These are phyloP conservation scores for Phytophthora ohioensis DNA, from an alignment of 352 stramenopile genomes.

Conservation along the genomic window DNA sequence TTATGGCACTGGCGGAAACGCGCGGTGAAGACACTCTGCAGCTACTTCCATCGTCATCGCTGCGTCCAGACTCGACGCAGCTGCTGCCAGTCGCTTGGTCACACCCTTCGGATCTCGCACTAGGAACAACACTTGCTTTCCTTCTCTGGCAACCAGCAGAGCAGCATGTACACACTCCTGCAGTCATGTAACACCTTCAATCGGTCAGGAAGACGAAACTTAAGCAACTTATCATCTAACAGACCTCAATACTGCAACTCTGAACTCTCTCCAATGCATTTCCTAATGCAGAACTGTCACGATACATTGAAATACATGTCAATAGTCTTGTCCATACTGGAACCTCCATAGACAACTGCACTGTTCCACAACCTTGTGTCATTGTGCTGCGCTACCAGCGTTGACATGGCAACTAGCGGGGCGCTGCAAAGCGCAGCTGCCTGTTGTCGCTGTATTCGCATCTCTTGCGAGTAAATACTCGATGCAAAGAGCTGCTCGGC, in stretches of 20 bases:
- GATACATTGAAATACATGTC: slow-evolving; percentile 9
- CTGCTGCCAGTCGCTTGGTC: slow-evolving; percentile 35
- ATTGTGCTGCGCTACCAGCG: slow-evolving; percentile 14
- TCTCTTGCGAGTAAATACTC: slow-evolving; percentile 52
- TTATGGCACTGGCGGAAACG: slow-evolving; percentile 45
- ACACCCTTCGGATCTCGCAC: slow-evolving; percentile 34
- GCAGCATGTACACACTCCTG: slow-evolving; percentile 33
- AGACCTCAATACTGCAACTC: slow-evolving; percentile 32
- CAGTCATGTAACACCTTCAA: slow-evolving; percentile 3
- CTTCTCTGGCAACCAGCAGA: slow-evolving; percentile 23
- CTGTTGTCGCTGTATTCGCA: slow-evolving; percentile 32
- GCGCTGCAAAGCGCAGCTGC: slow-evolving; percentile 54
- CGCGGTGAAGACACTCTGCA: slow-evolving; percentile 35
- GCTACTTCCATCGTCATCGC: slow-evolving; percentile 25
- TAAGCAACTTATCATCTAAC: neutral
- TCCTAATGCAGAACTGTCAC: slow-evolving; percentile 16
- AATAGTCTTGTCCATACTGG: neutral
- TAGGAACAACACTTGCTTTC: slow-evolving; percentile 29
- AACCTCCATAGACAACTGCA: slow-evolving; percentile 4
- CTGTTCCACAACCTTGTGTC: slow-evolving; percentile 13
- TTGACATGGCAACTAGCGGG: slow-evolving; percentile 41
- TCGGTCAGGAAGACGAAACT: neutral
- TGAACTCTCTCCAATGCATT: slow-evolving; percentile 3
- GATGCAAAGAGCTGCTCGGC: slow-evolving; percentile 63
- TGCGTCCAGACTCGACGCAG: slow-evolving; percentile 17